These are phyloP conservation scores for Millerozyma acaciae DNA, from an alignment of 805 yeast species.

Conservation along the genomic window DNA sequence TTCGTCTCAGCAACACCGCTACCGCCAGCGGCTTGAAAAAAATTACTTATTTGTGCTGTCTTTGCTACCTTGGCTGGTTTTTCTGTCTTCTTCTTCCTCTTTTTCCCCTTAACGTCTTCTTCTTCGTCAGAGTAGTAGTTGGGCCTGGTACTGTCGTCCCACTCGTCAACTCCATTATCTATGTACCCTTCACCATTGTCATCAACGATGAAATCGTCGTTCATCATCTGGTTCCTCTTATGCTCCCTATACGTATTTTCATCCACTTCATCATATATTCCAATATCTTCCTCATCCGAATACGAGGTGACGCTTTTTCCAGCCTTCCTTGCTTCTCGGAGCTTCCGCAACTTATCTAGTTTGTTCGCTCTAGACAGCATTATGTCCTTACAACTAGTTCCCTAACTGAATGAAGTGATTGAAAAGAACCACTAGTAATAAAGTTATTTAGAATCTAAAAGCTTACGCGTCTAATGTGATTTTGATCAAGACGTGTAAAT, in stretches of 20 bases:
- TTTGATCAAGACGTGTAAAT: too few relatives aligned
- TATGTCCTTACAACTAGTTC: too few relatives aligned
- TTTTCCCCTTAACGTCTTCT: conserved; percentile 23
- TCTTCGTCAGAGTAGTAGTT: conserved; percentile 58
- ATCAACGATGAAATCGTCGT: conserved; percentile 92
- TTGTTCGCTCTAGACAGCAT: conserved; percentile 32
- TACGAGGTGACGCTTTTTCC: conserved; percentile 43
- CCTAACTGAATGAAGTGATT: too few relatives aligned
- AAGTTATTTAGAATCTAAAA: too few relatives aligned
- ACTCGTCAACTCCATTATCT: conserved; percentile 89
- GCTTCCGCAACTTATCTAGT: conserved; percentile 51
- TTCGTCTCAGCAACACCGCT: conserved; percentile 25
- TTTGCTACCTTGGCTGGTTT: conserved; percentile 37
- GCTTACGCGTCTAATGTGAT: not conserved
- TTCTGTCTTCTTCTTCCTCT: conserved; percentile 21
- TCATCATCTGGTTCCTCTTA: conserved; percentile 74
- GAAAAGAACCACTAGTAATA: too few relatives aligned
- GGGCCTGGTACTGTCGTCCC: conserved; percentile 57
- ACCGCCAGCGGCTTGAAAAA: conserved; percentile 37
- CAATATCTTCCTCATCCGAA: conserved; percentile 40
- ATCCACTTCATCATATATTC: conserved; percentile 84
- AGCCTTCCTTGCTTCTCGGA: conserved; percentile 62
- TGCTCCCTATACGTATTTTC: conserved; percentile 73
- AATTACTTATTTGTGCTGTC: conserved; percentile 49
- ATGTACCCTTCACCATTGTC: conserved; percentile 93